These are phyloP conservation scores for Pseudocohnilembus persalinus DNA, from an alignment of 169 alveolate genomes.

Conservation along the genomic window DNA sequence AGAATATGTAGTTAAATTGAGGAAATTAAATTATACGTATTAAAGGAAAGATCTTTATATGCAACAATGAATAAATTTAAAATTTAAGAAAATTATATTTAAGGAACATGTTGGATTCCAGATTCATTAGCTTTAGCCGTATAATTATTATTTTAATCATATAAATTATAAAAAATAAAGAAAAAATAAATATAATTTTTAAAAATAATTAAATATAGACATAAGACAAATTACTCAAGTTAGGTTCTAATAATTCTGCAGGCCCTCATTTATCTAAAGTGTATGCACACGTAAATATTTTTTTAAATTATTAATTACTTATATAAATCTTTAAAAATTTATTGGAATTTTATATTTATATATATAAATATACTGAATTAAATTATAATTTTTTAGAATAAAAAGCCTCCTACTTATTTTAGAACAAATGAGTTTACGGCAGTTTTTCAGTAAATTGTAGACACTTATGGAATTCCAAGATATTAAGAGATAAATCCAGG, in stretches of 20 bases:
- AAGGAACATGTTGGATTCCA: slow-evolving; percentile 30
- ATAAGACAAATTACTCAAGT: slow-evolving; percentile 18
- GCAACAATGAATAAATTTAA: slow-evolving; percentile 91
- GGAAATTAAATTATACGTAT: slow-evolving; percentile 92
- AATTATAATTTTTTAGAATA: slow-evolving; percentile 3
- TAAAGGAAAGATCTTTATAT: slow-evolving; percentile 94
- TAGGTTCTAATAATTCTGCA: slow-evolving; percentile 9
- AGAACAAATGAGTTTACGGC: slow-evolving; percentile 74
- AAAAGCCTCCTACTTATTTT: slow-evolving; percentile 56
- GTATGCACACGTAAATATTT: slow-evolving; percentile 21
- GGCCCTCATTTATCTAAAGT: slow-evolving; percentile 3
- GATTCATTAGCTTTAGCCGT: slow-evolving; percentile 9
- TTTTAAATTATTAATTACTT: slow-evolving; percentile 7
- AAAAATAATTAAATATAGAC: slow-evolving; percentile 20
- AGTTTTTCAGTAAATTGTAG: slow-evolving; percentile 92
- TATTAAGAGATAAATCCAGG: slow-evolving; percentile 99
- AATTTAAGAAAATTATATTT: slow-evolving; percentile 2
- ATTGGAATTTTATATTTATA: slow-evolving; percentile 2
- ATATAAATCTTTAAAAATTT: not conserved
- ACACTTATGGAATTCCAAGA: slow-evolving; percentile 99
- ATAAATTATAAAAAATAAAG: slow-evolving; percentile 21
- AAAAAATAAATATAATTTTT: slow-evolving; percentile 7
- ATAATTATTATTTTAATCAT: not conserved
- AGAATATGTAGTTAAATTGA: slow-evolving; percentile 85
- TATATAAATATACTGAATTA: slow-evolving; percentile 17